Conservation (phyloP, 768 basidiomycete genomes). For the Cystobasidiopsis lactophilus region DNA sequence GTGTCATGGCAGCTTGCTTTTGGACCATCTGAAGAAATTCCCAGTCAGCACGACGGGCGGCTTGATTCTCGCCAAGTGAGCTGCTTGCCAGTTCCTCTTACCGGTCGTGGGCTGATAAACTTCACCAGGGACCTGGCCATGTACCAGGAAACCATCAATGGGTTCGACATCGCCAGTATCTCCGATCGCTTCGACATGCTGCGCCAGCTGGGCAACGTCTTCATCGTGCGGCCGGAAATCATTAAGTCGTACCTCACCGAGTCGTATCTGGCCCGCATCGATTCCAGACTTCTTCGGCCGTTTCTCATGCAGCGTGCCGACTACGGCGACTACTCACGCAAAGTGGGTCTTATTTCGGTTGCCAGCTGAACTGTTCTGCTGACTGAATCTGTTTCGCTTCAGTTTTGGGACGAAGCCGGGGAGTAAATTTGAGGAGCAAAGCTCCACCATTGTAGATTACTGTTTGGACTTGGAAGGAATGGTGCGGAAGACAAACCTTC, state of each 20-base stretch:
- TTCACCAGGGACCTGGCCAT: constrained; percentile 65
- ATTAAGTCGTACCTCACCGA: constrained; percentile 89
- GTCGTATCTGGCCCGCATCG: constrained; percentile 67
- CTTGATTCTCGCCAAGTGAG: constrained; percentile 85
- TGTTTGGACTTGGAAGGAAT: no score
- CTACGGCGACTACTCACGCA: constrained; percentile 30
- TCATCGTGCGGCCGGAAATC: constrained; percentile 86
- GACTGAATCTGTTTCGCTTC: neutral
- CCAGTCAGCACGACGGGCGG: constrained; percentile 92
- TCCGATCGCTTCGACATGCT: constrained; percentile 95
- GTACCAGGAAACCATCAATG: constrained; percentile 72
- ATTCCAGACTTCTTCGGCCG: constrained; percentile 60
- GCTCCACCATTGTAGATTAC: no score
- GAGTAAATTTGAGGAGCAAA: no score
- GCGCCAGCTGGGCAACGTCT: constrained; percentile 86
- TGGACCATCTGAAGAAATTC: constrained; percentile 90
- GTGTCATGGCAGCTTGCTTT: constrained; percentile 38
- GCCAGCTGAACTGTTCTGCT: neutral
- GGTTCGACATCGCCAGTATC: constrained; percentile 61
- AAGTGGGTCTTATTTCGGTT: constrained; percentile 14
- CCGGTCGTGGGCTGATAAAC: neutral
- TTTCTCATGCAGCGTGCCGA: constrained; percentile 79
- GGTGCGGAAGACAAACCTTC: no score
- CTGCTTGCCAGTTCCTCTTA: neutral
- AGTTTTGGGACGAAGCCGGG: neutral